Base-by-base conservation (phyloP, 371 early-diverging fungal species). In the Chytridium lagenaria region DNA sequence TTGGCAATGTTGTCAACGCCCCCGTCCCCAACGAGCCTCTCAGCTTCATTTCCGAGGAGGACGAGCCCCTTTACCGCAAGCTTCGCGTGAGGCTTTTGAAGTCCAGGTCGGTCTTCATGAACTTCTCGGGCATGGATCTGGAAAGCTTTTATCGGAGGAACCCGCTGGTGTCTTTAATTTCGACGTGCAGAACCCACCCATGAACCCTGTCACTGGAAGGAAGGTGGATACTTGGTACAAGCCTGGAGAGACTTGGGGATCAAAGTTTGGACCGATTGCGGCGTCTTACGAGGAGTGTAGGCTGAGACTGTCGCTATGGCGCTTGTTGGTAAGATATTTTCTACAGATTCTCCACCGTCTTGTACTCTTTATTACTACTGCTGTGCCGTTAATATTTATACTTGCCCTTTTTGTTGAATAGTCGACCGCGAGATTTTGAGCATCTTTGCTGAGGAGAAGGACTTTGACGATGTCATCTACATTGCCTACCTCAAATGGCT, bases 291-390 rank as follows among this genome's bases (percentile, higher is more conserved):
- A 87, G 72, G 90, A 90, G 69, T 90, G 90, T 68, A 86, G 90
- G 90, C 90, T 49, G 90, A 90, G 72, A 78, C 83, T 39, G 88
- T 88, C 64, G 90, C 86, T 51, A 72, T 89, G 79, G 83, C 77
- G 33, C 78, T 89, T 7, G 75, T 80, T 50, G 82, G 85, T 44
- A 77, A 26, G 63, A 3, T 15, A 3, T 51, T 15, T 12, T 10
- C 36, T 59, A 7, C n/a, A 44, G 33, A n/a, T n/a, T n/a, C n/a
- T n/a, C n/a, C n/a, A n/a, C n/a, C 28, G 44, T 66, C 19, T 66
- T 40, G n/a, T 37, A 26, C 19, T 61, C 28, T 37, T 68, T 51
- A n/a, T n/a, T n/a, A n/a, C n/a, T n/a, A n/a, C n/a, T n/a, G n/a
- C n/a, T n/a, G n/a, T n/a, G n/a, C n/a, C n/a, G n/a, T n/a, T n/a